Percentiles rank a stretch among this genome's conserved stretches.
Evolutionary conservation across 768 basidiomycete genomes (phyloP).

Genomic region (Pisolithus marmoratus): DNA sequence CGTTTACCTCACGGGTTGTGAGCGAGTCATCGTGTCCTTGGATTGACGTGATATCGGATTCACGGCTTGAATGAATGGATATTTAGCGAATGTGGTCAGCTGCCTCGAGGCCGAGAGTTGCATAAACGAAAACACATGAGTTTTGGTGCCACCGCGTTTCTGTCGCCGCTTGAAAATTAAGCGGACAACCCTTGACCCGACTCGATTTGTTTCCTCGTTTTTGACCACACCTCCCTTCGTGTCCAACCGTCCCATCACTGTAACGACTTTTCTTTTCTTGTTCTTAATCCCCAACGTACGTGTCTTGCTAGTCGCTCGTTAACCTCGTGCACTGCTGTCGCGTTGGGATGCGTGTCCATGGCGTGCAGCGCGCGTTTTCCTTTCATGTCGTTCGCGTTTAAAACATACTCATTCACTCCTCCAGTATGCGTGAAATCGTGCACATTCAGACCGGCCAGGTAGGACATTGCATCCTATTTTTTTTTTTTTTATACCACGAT

Average conservation of each 20-base stretch:
- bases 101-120: slow-evolving; percentile 3
- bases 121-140: slow-evolving; percentile 11
- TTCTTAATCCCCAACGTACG: slow-evolving; percentile 25
- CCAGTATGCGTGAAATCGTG: slow-evolving; percentile 98
- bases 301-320: slow-evolving; percentile 11
- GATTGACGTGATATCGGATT: too few species aligned
- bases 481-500: background rate
- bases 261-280: slow-evolving; percentile 19
- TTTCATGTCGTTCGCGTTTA: slow-evolving; percentile 10
- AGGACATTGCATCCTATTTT: slow-evolving; percentile 16
- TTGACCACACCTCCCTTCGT: slow-evolving; percentile 31
- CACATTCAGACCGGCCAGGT: slow-evolving; percentile 99
- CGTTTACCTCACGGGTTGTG: too few species aligned
- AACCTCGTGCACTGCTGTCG: slow-evolving; percentile 2
- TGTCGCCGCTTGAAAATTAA: slow-evolving; percentile 33
- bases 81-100: background rate
- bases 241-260: slow-evolving; percentile 29
- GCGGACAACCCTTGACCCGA: slow-evolving; percentile 34
- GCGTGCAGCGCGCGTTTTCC: slow-evolving; percentile 22
- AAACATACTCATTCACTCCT: slow-evolving; percentile 21
- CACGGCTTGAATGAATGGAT: background rate
- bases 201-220: slow-evolving; percentile 24
- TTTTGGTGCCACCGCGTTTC: slow-evolving; percentile 17
- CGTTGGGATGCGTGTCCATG: slow-evolving; percentile 21
- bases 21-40: too few species aligned